Percentiles rank a stretch among this genome's conserved stretches.
phyloP scores from a whole-genome alignment of 768 basidiomycete genomes.

The Tulasnella sp. region DNA sequence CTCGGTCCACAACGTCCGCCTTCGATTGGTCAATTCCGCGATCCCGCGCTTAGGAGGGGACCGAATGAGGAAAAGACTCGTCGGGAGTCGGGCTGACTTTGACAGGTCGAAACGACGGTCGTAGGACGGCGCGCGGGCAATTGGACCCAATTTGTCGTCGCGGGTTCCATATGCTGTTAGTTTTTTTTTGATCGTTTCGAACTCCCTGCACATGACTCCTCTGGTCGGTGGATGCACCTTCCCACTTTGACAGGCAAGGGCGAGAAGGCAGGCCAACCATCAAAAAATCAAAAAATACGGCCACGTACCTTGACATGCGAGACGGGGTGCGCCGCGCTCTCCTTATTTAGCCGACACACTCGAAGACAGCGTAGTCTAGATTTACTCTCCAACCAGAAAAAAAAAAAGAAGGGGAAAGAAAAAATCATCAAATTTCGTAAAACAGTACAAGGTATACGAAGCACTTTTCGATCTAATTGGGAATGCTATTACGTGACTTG shows the following conservation, averaged over 20 bases:
- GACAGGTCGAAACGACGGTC: not conserved
- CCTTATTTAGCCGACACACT: not conserved
- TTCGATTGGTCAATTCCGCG: no score
- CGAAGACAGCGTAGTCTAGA: not conserved
- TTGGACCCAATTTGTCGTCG: not conserved
- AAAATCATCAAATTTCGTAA: no score
- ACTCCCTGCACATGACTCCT: not conserved
- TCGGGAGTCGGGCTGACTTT: no score
- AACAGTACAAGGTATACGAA: no score
- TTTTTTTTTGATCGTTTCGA: no score
- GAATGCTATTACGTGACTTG: no score
- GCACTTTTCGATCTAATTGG: no score
- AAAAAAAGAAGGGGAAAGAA: no score
- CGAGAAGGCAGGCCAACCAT: not conserved
- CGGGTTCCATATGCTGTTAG: not conserved
- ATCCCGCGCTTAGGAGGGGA: no score
- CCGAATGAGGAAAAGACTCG: no score
- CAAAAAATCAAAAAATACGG: not conserved
- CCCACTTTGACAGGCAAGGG: not conserved
- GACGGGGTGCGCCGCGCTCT: not conserved
- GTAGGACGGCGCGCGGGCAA: not conserved
- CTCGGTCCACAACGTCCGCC: no score
- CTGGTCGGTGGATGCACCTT: not conserved
- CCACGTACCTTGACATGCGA: not conserved
- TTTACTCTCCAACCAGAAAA: not conserved